phyloP scores from a whole-genome alignment of 306 rosid species.

The Medicago truncatula region DNA sequence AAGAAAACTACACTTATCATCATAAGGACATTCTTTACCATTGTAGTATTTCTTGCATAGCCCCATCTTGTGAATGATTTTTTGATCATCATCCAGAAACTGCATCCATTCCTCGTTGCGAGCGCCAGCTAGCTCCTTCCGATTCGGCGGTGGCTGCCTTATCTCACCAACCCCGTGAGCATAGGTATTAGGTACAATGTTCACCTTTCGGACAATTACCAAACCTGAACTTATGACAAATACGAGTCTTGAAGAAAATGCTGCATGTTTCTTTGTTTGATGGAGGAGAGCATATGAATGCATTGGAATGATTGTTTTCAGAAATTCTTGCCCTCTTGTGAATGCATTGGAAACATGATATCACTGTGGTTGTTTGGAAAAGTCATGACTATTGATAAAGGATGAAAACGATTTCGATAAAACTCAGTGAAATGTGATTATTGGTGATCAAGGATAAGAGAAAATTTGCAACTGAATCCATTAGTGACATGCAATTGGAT shows the following conservation, averaged over 20 bases:
- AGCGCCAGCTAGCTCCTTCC: conserved; percentile 80
- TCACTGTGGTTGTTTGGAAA: no score
- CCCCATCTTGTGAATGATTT: conserved; percentile 88
- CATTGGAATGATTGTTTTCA: conserved; percentile 45
- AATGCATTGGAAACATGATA: no score
- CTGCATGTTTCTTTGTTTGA: conserved; percentile 57
- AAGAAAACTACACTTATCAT: conserved; percentile 87
- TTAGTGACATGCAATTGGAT: conserved; percentile 34
- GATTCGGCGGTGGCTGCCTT: conserved; percentile 88
- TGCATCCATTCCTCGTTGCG: conserved; percentile 57
- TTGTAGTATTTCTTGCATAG: conserved; percentile 87
- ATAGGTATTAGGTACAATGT: conserved; percentile 82
- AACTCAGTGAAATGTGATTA: conserved; percentile 28
- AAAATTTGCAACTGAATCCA: neutral
- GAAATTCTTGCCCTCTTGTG: conserved; percentile 65
- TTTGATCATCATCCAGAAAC: conserved; percentile 81
- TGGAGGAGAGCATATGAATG: neutral
- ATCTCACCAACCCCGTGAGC: conserved; percentile 91
- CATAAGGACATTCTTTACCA: conserved; percentile 96
- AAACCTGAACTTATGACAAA: conserved; percentile 70
- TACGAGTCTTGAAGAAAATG: conserved; percentile 87
- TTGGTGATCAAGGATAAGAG: neutral
- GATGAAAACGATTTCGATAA: conserved; percentile 11
- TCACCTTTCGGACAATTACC: conserved; percentile 86
- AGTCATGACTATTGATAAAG: conserved; percentile 47